Evolutionary conservation across 148 eudicot species (phyloP).

Genomic region (Suaeda aralocaspica): DNA sequence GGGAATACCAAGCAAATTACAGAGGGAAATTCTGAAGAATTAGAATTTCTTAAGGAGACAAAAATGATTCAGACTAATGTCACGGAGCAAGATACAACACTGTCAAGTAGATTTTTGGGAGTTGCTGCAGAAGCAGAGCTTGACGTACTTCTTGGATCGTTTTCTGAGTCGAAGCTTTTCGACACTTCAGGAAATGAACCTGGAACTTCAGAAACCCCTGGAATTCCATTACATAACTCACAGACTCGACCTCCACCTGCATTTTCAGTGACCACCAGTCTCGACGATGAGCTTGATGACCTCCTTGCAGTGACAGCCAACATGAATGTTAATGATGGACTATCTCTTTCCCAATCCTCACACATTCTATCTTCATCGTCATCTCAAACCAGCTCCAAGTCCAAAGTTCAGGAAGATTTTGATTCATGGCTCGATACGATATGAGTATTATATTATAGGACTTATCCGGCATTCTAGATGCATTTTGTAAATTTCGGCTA

Average conservation of each 20-base stretch:
- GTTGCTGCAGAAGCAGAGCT: slow-evolving; percentile 55
- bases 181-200: slow-evolving; percentile 22
- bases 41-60: neutral
- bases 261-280: slow-evolving; percentile 11
- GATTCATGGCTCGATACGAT: slow-evolving; percentile 83
- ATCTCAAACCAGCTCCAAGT: slow-evolving; percentile 32
- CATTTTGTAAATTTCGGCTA: no score
- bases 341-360: slow-evolving; percentile 5
- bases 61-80: neutral
- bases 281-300: slow-evolving; percentile 55
- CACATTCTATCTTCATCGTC: slow-evolving; percentile 28
- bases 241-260: slow-evolving; percentile 13
- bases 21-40: neutral
- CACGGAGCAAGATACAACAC: slow-evolving; percentile 6
- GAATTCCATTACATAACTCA: slow-evolving; percentile 12
- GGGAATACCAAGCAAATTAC: neutral
- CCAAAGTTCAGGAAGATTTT: slow-evolving; percentile 61
- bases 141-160: slow-evolving; percentile 53
- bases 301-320: slow-evolving; percentile 52
- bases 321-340: slow-evolving; percentile 9
- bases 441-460: no score
- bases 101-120: slow-evolving; percentile 29
- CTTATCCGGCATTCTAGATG: no score
- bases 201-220: slow-evolving; percentile 13
- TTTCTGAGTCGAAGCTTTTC: slow-evolving; percentile 24